Evolutionary conservation across 2,329 filamentous ascomycete genomes (phyloP), one percentile per base, ranked within the genome.

Genomic region (Colletotrichum kahawae): DNA sequence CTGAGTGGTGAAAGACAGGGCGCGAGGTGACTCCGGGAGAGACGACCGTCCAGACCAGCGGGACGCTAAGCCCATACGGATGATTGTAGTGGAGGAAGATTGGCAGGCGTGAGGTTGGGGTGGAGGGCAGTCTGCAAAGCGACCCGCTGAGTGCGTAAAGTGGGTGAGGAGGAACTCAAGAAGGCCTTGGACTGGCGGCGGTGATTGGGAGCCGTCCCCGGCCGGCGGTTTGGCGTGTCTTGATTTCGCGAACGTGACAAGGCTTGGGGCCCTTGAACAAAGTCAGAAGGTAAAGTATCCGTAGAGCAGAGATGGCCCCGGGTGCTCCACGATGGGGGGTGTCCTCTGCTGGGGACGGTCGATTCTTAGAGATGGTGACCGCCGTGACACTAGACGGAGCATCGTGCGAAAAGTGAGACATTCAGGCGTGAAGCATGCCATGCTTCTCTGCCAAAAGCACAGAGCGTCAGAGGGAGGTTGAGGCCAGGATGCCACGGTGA

Each of bases 101-200:
- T 75, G 73, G 73, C 48, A 70, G 69, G 29, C 24, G 38, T 34
- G 31, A 31, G 36, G 56, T 56, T 36, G 36, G 62, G 59, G 69
- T 72, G 69, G 69, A 72, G 43, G 56, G 69, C 69, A 18, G 69
- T 24, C 63, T 72, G 48, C 57, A 73, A n/a, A 54, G 64, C 43
- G 64, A 73, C 64, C 73, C 73, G 64, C 73, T 66, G 66, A 73
- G 69, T 68, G 70, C 73, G 73, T 73, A 73, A 68, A 68, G 72
- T 72, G 72, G 73, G 63, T 73, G 73, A 71, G 60, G 59, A 43
- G 63, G 56, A 62, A 34, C 21, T 36, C 21, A 12, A 66, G 71
- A 57, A 31, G 16, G 60, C 14, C 34, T 63, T 38, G 33, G n/a
- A 63, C 43, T 21, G 60, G 33, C 60, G 33, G 7, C 43, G 43